Conservation (phyloP, 1,284 basidiomycete species). For the Phlebopus sp. region DNA sequence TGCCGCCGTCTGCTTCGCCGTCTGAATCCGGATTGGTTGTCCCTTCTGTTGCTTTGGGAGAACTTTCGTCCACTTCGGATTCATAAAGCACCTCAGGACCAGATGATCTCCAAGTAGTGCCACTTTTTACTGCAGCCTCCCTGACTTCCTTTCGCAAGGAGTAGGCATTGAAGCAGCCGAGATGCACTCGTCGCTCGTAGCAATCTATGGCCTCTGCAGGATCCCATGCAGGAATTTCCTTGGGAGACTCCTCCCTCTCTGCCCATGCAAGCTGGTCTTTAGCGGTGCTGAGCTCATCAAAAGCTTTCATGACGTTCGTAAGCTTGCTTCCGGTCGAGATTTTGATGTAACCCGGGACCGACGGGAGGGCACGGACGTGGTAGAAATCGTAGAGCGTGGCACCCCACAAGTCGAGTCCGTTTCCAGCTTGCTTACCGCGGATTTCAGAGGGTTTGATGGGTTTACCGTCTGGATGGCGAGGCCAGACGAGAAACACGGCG, state of each 20-base stretch:
- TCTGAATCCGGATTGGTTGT: too few species aligned
- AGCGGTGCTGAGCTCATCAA: conserved; percentile 36
- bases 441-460: conserved; percentile 7
- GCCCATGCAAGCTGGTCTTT: conserved; percentile 36
- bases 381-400: conserved; percentile 46
- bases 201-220: conserved; percentile 25
- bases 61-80: not conserved
- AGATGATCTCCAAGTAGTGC: not conserved
- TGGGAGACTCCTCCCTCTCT: conserved; percentile 36
- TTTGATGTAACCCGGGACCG: conserved; percentile 14
- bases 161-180: not conserved
- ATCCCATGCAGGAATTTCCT: conserved; percentile 29
- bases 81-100: not conserved
- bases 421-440: conserved; percentile 30
- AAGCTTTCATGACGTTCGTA: conserved; percentile 32
- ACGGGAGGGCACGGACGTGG: conserved; percentile 27
- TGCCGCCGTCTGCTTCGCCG: too few species aligned
- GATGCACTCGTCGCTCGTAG: conserved; percentile 15
- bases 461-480: conserved; percentile 22
- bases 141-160: conserved; percentile 1
- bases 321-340: conserved; percentile 40
- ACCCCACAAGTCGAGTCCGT: conserved; percentile 40
- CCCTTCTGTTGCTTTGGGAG: too few species aligned
- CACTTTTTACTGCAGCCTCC: not conserved
- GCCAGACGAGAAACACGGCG: conserved; percentile 22